These are phyloP conservation scores for Aspergillus sclerotiicarbonarius DNA, from an alignment of 495 filamentous ascomycete species.

Conservation along the genomic window DNA sequence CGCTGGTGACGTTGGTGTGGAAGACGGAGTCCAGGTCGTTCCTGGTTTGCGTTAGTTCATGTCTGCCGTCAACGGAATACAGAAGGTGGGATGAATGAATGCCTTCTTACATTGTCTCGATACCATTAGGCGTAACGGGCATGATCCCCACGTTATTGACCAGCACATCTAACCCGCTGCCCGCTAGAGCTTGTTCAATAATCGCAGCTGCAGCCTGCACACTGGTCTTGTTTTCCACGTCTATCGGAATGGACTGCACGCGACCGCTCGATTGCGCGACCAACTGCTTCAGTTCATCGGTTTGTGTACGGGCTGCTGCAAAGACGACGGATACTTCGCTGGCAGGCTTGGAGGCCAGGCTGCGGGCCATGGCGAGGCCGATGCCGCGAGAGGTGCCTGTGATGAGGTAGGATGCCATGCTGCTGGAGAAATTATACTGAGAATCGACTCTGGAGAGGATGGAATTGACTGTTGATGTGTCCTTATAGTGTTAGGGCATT, in stretches of 20 bases:
- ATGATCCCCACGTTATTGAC: neutral
- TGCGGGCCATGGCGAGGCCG: neutral
- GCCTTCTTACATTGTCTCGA: neutral
- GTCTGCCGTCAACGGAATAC: too few species aligned
- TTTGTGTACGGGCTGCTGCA: slow-evolving; percentile 21
- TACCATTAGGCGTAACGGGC: neutral
- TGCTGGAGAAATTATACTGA: too few species aligned
- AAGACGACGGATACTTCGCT: slow-evolving; percentile 24
- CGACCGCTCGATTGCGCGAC: neutral
- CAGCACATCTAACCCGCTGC: neutral
- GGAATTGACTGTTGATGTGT: too few species aligned
- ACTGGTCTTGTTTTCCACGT: neutral
- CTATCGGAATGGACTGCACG: neutral
- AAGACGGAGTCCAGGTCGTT: neutral
- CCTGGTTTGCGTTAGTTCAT: neutral
- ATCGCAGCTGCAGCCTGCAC: neutral
- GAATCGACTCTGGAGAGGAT: too few species aligned
- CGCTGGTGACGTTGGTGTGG: neutral
- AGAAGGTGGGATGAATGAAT: too few species aligned
- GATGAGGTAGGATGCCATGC: neutral
- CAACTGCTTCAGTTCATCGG: neutral
- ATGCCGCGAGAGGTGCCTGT: neutral
- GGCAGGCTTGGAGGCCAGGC: slow-evolving; percentile 19
- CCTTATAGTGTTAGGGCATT: too few species aligned
- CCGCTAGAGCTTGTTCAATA: neutral